Percentiles rank a stretch among this genome's conserved stretches.
Evolutionary conservation across 441 rosid species (phyloP).

Genomic region (Aquilaria agallochum): DNA sequence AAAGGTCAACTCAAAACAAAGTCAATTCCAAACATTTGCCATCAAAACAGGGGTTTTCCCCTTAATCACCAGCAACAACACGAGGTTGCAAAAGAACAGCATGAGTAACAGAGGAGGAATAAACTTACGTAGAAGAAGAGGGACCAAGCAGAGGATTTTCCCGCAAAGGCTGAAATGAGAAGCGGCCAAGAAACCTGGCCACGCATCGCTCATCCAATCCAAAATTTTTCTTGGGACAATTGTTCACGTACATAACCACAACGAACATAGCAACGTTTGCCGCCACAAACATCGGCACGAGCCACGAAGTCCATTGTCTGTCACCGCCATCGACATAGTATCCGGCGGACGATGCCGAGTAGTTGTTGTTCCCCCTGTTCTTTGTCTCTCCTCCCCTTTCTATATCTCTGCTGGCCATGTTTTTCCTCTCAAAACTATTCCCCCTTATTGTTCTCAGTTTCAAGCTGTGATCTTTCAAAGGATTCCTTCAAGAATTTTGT

Average conservation of each 20-base stretch:
- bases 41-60: too few relatives aligned
- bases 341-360: constrained; percentile 15
- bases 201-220: constrained; percentile 44
- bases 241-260: constrained; percentile 60
- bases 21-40: too few relatives aligned
- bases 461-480: too few relatives aligned
- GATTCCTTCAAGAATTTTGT: too few relatives aligned
- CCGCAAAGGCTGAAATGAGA: constrained; percentile 69
- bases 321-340: constrained; percentile 29
- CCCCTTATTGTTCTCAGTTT: background rate
- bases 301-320: constrained; percentile 75
- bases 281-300: constrained; percentile 60
- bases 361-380: constrained; percentile 23
- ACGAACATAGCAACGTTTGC: constrained; percentile 49
- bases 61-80: too few relatives aligned
- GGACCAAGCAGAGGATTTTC: constrained; percentile 86
- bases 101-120: background rate
- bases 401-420: constrained; percentile 66
- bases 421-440: constrained; percentile 7
- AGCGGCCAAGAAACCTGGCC: constrained; percentile 54
- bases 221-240: constrained; percentile 48
- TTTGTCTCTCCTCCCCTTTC: constrained; percentile 53
- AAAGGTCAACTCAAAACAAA: too few relatives aligned
- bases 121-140: constrained; percentile 59
- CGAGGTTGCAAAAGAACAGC: background rate